These are phyloP conservation scores for Sporothrix dimorphospora DNA, from an alignment of 2,329 filamentous ascomycete species.

Conservation along the genomic window DNA sequence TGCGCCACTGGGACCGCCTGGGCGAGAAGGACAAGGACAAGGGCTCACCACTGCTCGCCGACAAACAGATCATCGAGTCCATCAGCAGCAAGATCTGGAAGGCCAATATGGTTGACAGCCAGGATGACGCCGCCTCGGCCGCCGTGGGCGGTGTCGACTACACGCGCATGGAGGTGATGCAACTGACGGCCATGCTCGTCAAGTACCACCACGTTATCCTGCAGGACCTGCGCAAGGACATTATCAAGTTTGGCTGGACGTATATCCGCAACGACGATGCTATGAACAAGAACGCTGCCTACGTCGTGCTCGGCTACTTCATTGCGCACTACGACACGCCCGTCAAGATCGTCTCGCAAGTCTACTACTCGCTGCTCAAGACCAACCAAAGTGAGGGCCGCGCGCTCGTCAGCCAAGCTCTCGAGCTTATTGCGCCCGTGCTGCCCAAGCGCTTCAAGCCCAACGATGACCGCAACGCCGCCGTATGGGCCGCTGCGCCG, in stretches of 20 bases:
- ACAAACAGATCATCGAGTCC: constrained; percentile 83
- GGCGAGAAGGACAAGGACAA: constrained; percentile 48
- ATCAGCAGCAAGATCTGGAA: constrained; percentile 95
- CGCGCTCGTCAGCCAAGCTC: constrained; percentile 86
- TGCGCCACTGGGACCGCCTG: constrained; percentile 72
- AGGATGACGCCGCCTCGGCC: constrained; percentile 69
- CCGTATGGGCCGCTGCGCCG: constrained; percentile 84
- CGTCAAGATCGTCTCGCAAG: constrained; percentile 91
- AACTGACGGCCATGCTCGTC: constrained; percentile 90
- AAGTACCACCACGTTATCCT: constrained; percentile 91
- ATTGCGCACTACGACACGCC: constrained; percentile 97
- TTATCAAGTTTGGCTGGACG: constrained; percentile 99
- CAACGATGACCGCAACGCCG: constrained; percentile 68
- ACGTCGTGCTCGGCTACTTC: constrained; percentile 96
- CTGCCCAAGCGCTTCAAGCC: constrained; percentile 80
- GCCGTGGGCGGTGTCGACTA: constrained; percentile 92
- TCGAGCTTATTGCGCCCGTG: constrained; percentile 94
- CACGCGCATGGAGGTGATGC: constrained; percentile 91
- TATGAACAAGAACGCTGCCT: constrained; percentile 98
- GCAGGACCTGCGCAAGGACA: constrained; percentile 91
- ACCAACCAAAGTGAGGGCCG: constrained; percentile 95
- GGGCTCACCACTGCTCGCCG: constrained; percentile 72
- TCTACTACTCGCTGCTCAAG: constrained; percentile 87
- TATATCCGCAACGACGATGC: constrained; percentile 98
- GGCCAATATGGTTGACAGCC: constrained; percentile 77